Conservation (phyloP, 2,329 filamentous ascomycete genomes). For the Phaeosphaeria sp. region DNA sequence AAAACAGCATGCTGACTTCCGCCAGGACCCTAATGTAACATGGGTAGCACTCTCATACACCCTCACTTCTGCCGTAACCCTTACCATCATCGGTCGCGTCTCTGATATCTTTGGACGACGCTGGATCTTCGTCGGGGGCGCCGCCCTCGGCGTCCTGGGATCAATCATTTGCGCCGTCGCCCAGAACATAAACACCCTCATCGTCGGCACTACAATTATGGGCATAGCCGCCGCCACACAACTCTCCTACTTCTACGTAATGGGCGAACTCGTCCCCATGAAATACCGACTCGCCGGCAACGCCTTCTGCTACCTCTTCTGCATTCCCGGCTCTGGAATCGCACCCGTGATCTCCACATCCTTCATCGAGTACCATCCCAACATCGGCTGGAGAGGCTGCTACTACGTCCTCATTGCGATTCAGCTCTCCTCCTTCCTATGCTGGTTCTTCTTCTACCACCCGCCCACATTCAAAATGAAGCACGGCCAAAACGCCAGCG, state of each 20-base stretch:
- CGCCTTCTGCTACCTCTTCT: constrained; percentile 21
- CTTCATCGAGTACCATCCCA: constrained; percentile 21
- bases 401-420: constrained; percentile 29
- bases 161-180: constrained; percentile 20
- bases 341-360: constrained; percentile 18
- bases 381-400: constrained; percentile 25
- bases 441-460: constrained; percentile 28
- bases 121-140: constrained; percentile 42
- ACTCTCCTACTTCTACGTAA: constrained; percentile 24
- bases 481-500: constrained; percentile 23
- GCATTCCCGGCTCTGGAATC: constrained; percentile 19
- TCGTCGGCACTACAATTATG: constrained; percentile 6
- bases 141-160: constrained; percentile 30
- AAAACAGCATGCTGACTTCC: constrained; percentile 1
- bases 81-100: constrained; percentile 12
- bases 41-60: constrained; percentile 18
- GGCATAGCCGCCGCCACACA: constrained; percentile 17
- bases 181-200: constrained; percentile 14
- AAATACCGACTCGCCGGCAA: constrained; percentile 27
- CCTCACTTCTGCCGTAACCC: constrained; percentile 7
- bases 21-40: constrained; percentile 1
- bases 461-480: constrained; percentile 28
- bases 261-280: constrained; percentile 31
- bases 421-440: constrained; percentile 19
- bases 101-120: constrained; percentile 27